Evolutionary conservation across 148 eudicot genomes (phyloP), one percentile per base, ranked within the genome.

Genomic region (Vaccinium myrtillus): DNA sequence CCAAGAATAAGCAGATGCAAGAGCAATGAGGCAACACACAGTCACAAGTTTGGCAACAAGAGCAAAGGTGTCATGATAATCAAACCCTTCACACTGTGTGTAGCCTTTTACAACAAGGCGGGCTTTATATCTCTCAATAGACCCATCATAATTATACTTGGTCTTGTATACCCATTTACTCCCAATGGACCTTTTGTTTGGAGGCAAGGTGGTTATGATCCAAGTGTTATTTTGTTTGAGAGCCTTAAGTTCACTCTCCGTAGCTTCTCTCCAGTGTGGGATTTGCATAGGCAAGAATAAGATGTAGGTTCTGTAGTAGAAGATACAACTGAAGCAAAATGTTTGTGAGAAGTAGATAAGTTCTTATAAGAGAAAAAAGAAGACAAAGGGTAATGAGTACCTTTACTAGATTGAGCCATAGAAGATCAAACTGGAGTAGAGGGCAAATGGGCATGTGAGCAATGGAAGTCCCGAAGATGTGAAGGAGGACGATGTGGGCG

Each of bases 151-250:
- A 21, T 49, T 18, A 8, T 49, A 25, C 50, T 76, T 76, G 79
- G 50, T 76, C 32, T 76, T 76, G 32, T 76, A 76, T 18, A 76
- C 54, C 79, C 30, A 76, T 46, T 49, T 46, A n/a, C 56, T 49
- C 1, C 79, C 77, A 21, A 76, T 76, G 18, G 79, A n/a, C 54
- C 19, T 75, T 8, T 75, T 18, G 13, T 25, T 11, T 8, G 30
- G 27, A 19, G 79, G 79, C 8, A 75, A 9, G 0, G 53, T 10
- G 15, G 27, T 21, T 11, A 75, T 8, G 12, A 12, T 43, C 79
- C 79, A 75, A 15, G 23, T 74, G 21, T 74, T 39, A 74, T 74
- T 74, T 8, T 39, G 16, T 32, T 74, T 21, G 3, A 75, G 50
- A 6, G 79, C 79, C 70, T 63, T 6, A 63, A 63, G 70, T 43